Percentiles rank a stretch among this genome's conserved stretches.
Conservation (phyloP, 768 basidiomycete species). For the Pleurotus tuoliensis region DNA sequence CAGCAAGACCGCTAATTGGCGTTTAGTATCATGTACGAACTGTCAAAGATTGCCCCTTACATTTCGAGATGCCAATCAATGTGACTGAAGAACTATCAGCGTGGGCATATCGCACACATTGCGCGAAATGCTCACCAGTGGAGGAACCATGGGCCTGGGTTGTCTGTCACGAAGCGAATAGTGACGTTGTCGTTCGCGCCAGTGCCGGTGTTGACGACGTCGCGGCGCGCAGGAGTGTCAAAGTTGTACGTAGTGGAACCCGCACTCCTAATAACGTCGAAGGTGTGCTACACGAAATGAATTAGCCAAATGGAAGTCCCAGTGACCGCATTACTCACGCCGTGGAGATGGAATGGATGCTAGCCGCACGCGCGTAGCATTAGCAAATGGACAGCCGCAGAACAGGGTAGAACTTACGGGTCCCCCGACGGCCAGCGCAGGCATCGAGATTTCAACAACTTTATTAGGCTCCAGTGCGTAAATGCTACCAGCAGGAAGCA, state of each 20-base stretch:
- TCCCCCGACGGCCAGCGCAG: slow-evolving; percentile 29
- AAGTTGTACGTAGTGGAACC: slow-evolving; percentile 35
- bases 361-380: not conserved
- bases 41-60: slow-evolving; percentile 2
- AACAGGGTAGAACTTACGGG: slow-evolving; percentile 22
- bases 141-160: slow-evolving; percentile 45
- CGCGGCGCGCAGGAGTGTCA: slow-evolving; percentile 49
- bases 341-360: slow-evolving; percentile 39
- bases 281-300: slow-evolving; percentile 30
- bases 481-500: slow-evolving; percentile 46
- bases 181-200: slow-evolving; percentile 30
- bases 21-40: too few relatives aligned
- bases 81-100: slow-evolving; percentile 22
- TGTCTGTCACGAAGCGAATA: slow-evolving; percentile 48
- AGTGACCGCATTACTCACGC: slow-evolving; percentile 16
- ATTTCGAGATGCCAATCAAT: slow-evolving; percentile 38
- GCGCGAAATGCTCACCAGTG: slow-evolving; percentile 25
- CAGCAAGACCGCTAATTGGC: slow-evolving; percentile 20
- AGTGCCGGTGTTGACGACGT: slow-evolving; percentile 35
- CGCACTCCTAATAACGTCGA: slow-evolving; percentile 41
- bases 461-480: slow-evolving; percentile 42
- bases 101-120: too few relatives aligned
- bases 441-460: slow-evolving; percentile 30
- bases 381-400: not conserved
- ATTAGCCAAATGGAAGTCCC: too few relatives aligned